phyloP scores from a whole-genome alignment of 495 filamentous ascomycete genomes.

The Penicillium lagena region DNA sequence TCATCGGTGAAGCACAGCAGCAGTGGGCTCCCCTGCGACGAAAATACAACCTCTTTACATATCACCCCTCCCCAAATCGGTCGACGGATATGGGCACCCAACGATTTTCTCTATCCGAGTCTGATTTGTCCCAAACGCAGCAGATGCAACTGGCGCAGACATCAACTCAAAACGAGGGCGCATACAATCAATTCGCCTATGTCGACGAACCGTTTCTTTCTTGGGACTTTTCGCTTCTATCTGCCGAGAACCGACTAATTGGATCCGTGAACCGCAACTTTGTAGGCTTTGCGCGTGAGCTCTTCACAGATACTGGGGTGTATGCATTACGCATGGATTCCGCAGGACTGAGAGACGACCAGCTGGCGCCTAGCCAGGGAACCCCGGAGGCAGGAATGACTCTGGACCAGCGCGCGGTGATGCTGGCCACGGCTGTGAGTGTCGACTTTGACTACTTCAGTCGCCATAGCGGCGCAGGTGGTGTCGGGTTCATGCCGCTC shows the following conservation, averaged over 20 bases:
- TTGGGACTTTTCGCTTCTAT: slow-evolving; percentile 52
- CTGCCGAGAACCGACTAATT: slow-evolving; percentile 39
- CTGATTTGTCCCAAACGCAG: slow-evolving; percentile 42
- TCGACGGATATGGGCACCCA: slow-evolving; percentile 31
- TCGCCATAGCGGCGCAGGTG: slow-evolving; percentile 45
- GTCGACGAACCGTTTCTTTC: slow-evolving; percentile 52
- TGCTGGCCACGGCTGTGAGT: slow-evolving; percentile 65
- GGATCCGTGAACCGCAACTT: slow-evolving; percentile 66
- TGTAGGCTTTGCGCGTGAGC: slow-evolving; percentile 59
- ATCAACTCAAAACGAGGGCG: slow-evolving; percentile 26
- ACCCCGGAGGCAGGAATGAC: slow-evolving; percentile 47
- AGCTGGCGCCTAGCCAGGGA: slow-evolving; percentile 13
- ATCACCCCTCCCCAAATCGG: slow-evolving; percentile 28
- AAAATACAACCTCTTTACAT: slow-evolving; percentile 64
- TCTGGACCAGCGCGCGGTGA: slow-evolving; percentile 64
- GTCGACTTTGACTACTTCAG: slow-evolving; percentile 73
- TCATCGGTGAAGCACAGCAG: slow-evolving; percentile 63
- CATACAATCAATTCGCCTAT: slow-evolving; percentile 58
- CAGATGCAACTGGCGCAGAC: slow-evolving; percentile 35
- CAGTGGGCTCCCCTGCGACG: slow-evolving; percentile 61
- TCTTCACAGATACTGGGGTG: slow-evolving; percentile 68
- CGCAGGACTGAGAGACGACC: slow-evolving; percentile 37
- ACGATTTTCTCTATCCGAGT: slow-evolving; percentile 33
- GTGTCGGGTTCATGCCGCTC: slow-evolving; percentile 50
- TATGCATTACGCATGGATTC: slow-evolving; percentile 67